These are phyloP conservation scores for Myxozyma neglecta DNA, from an alignment of 805 yeast species.

Conservation along the genomic window DNA sequence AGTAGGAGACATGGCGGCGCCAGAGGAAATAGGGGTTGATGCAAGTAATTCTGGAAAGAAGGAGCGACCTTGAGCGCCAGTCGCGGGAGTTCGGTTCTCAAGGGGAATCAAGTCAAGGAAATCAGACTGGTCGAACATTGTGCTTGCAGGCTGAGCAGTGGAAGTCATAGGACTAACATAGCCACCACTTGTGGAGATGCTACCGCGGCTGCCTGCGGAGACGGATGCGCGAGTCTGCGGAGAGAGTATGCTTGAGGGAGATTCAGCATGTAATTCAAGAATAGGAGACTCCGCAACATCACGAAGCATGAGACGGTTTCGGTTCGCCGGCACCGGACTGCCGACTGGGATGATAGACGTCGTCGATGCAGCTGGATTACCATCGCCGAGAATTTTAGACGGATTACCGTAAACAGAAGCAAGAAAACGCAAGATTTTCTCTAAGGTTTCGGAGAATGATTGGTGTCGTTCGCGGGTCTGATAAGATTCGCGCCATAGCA, in stretches of 20 bases:
- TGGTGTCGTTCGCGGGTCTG: slow-evolving; percentile 81
- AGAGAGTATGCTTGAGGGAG: not conserved
- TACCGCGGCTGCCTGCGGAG: no score
- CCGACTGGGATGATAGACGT: not conserved
- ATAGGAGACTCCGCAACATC: slow-evolving; percentile 28
- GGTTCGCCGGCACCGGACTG: slow-evolving; percentile 28
- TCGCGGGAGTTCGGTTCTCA: slow-evolving; percentile 11
- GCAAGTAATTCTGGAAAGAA: slow-evolving; percentile 24
- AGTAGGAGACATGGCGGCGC: slow-evolving; percentile 9
- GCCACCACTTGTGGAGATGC: not conserved
- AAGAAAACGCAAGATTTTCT: slow-evolving; percentile 80
- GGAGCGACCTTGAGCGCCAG: slow-evolving; percentile 7
- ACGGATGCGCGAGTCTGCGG: slow-evolving; percentile 4
- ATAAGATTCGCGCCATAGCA: slow-evolving; percentile 87
- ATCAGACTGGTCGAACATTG: slow-evolving; percentile 16
- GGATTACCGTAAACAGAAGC: slow-evolving; percentile 77
- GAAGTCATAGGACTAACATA: not conserved
- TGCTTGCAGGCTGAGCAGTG: no score
- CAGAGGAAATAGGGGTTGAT: slow-evolving; percentile 5
- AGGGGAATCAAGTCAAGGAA: slow-evolving; percentile 26
- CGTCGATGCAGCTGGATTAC: slow-evolving; percentile 14
- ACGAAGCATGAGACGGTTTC: slow-evolving; percentile 33
- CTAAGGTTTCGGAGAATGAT: slow-evolving; percentile 82
- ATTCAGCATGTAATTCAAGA: slow-evolving; percentile 21
- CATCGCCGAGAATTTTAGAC: slow-evolving; percentile 47